phyloP scores from a whole-genome alignment of 2,329 filamentous ascomycete species.

The Aspergillus sergii region DNA sequence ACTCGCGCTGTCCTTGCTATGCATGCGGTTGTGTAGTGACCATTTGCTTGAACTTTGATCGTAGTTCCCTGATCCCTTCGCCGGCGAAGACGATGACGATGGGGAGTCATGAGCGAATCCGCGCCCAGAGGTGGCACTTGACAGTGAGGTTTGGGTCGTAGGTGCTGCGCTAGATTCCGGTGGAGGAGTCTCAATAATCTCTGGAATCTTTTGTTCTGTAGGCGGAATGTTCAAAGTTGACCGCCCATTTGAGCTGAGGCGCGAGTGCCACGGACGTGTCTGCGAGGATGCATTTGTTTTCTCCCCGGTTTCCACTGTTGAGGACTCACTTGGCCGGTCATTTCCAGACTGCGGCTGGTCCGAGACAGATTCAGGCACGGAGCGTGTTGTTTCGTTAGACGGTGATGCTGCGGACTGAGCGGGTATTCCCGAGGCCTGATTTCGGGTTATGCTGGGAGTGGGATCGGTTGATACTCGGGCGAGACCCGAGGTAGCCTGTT shows the following conservation, averaged over 20 bases:
- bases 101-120: slow-evolving; percentile 51
- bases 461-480: slow-evolving; percentile 42
- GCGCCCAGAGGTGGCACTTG: slow-evolving; percentile 52
- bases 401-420: slow-evolving; percentile 24
- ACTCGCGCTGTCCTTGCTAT: slow-evolving; percentile 46
- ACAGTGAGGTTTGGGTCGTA: slow-evolving; percentile 32
- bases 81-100: slow-evolving; percentile 49
- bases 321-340: slow-evolving; percentile 20
- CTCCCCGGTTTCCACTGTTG: slow-evolving; percentile 31
- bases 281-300: slow-evolving; percentile 40
- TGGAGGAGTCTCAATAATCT: slow-evolving; percentile 66
- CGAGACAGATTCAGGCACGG: slow-evolving; percentile 32
- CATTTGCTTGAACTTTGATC: slow-evolving; percentile 36
- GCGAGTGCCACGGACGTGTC: slow-evolving; percentile 57
- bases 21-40: slow-evolving; percentile 30
- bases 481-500: slow-evolving; percentile 35
- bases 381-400: slow-evolving; percentile 24
- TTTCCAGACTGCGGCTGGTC: slow-evolving; percentile 29
- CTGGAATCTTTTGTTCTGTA: slow-evolving; percentile 52
- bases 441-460: slow-evolving; percentile 33
- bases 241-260: slow-evolving; percentile 58
- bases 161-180: slow-evolving; percentile 41
- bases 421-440: slow-evolving; percentile 51
- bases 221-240: slow-evolving; percentile 57
- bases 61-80: slow-evolving; percentile 36